Evolutionary conservation across 1,139 yeast genomes (phyloP), one percentile per base, ranked within the genome.

Genomic region (Suhomyces taliae): DNA sequence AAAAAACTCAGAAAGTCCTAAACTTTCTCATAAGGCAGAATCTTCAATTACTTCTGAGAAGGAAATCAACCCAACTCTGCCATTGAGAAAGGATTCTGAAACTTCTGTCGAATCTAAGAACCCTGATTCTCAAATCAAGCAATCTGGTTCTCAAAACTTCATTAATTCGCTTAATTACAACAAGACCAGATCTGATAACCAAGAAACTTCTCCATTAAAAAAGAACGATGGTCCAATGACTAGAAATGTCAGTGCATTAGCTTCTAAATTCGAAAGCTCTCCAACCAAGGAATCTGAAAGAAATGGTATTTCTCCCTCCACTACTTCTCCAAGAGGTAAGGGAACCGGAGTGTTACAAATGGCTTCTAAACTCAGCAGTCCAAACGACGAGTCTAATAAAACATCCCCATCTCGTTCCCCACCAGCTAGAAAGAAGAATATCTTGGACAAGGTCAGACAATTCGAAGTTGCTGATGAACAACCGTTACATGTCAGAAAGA

Each of bases 401-500:
- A 46, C 39, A 14, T 37, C 46, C 6, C 45, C 59, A 6, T 39
- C 46, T n/a, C 46, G 46, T 14, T 50, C 60, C 2, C 53, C 64
- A 12, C 51, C 57, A 26, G 43, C 60, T 8, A 61, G 52, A 36
- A 55, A 54, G 41, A 51, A 54, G 29, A 63, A 61, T 47, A 69
- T 74, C 12, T 60, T 72, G 46, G 78, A 74, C 47, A 68, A 67
- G 51, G 74, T 74, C 8, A 70, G 62, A 49, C 70, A 71, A 44
- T 73, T 71, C 53, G 78, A 73, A 51, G 62, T 63, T 45, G 64
- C 72, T 10, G 43, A 50, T 7, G 52, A 49, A 19, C 27, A 41
- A 24, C 45, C 52, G 15, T 39, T 43, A 34, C 9, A 29, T 11
- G 11, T 9, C 4, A 29, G 32, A 11, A 29, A 29, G 32, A 40